Conservation (phyloP, 768 basidiomycete species). For the Hypsizygus marmoreus region DNA sequence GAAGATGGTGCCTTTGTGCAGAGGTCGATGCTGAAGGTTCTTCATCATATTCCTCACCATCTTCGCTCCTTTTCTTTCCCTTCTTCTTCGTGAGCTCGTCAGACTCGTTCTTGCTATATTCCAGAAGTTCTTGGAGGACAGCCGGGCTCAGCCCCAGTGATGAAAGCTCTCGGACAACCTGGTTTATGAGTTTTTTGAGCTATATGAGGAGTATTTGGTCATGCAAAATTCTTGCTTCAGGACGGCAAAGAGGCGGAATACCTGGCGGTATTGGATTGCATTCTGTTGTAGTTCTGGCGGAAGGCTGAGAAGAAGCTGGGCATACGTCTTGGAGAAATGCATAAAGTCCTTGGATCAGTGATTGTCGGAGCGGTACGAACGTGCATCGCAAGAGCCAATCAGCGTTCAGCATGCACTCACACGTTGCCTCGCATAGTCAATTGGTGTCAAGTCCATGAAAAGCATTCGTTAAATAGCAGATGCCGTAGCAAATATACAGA, state of each 20-base stretch:
- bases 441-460: no score
- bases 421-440: no score
- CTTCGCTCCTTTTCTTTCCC: constrained; percentile 13
- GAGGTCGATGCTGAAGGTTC: neutral
- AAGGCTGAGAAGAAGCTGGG: constrained; percentile 60
- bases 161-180: constrained; percentile 76
- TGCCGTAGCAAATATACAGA: constrained; percentile 17
- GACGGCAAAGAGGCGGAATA: constrained; percentile 28
- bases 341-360: no score
- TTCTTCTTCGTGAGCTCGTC: constrained; percentile 24
- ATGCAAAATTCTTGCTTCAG: no score
- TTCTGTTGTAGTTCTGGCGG: constrained; percentile 77
- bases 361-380: no score
- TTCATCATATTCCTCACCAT: neutral
- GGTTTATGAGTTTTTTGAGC: constrained; percentile 91
- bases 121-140: constrained; percentile 46
- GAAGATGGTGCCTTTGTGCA: constrained; percentile 9
- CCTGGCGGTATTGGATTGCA: constrained; percentile 85
- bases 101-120: constrained; percentile 12
- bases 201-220: constrained; percentile 32
- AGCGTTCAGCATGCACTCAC: no score
- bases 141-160: constrained; percentile 62
- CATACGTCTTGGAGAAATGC: constrained; percentile 77
- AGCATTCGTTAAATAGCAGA: constrained; percentile 13
- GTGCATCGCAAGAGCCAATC: constrained; percentile 4